These are phyloP conservation scores for Nissolia schottii DNA, from an alignment of 306 rosid genomes.

Conservation along the genomic window DNA sequence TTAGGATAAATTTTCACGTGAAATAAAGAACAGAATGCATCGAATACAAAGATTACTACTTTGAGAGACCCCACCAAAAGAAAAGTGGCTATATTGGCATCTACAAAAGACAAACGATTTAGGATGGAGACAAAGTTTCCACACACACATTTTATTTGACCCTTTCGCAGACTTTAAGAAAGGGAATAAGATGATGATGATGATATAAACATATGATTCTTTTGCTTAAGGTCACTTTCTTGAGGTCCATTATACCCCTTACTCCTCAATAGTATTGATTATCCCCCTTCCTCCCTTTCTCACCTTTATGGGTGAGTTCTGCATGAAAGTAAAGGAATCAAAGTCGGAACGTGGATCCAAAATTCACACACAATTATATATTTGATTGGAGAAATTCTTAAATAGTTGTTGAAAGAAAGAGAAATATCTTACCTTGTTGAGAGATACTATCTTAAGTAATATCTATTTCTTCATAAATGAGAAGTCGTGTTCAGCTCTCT, in stretches of 20 bases:
- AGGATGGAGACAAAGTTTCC: constrained; percentile 79
- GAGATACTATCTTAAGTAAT: too few species aligned
- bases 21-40: constrained; percentile 20
- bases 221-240: constrained; percentile 50
- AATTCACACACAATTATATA: constrained; percentile 26
- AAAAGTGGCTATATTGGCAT: constrained; percentile 49
- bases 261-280: constrained; percentile 5
- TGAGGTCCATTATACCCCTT: constrained; percentile 2
- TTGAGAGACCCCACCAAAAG: constrained; percentile 49
- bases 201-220: constrained; percentile 40
- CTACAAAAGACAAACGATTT: constrained; percentile 71
- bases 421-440: too few species aligned
- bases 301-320: constrained; percentile 7
- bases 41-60: constrained; percentile 21
- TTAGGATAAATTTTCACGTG: background rate
- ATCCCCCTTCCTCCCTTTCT: background rate
- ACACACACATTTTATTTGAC: constrained; percentile 51
- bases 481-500: too few species aligned
- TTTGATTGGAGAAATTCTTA: background rate
- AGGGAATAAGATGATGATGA: too few species aligned
- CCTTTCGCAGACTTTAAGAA: constrained; percentile 84
- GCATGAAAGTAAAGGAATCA: constrained; percentile 92
- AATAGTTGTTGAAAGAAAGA: too few species aligned
- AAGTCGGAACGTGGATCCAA: constrained; percentile 49
- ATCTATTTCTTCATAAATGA: too few species aligned